Evolutionary conservation across 257 asterid genomes (phyloP).

Genomic region (Linaria vulgaris): DNA sequence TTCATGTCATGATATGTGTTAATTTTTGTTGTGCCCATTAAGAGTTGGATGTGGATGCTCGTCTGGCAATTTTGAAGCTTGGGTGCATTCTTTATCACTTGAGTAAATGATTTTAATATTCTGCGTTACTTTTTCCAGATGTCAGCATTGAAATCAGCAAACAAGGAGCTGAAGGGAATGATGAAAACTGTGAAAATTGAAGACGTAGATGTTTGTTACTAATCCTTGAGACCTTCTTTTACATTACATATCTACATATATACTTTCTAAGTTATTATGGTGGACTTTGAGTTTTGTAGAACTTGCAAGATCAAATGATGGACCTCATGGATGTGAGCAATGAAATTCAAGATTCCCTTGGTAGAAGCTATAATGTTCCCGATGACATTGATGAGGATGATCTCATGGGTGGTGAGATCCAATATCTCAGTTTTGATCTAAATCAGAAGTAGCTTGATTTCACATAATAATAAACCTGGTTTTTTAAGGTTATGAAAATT

Average conservation of each 20-base stretch:
- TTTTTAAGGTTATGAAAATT: too few relatives aligned
- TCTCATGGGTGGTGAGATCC: constrained; percentile 83
- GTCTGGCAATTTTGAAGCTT: constrained; percentile 24
- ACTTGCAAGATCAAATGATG: constrained; percentile 97
- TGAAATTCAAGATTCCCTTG: constrained; percentile 96
- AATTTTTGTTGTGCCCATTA: constrained; percentile 22
- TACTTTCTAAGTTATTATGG: constrained; percentile 11
- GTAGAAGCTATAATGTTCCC: constrained; percentile 92
- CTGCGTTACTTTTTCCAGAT: constrained; percentile 50
- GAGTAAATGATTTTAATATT: constrained; percentile 12
- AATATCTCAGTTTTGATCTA: constrained; percentile 4
- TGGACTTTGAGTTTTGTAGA: constrained; percentile 43
- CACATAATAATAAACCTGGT: too few relatives aligned
- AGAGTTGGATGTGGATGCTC: constrained; percentile 30
- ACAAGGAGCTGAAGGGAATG: constrained; percentile 97
- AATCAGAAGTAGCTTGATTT: not conserved
- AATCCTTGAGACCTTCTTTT: constrained; percentile 19
- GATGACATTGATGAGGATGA: constrained; percentile 98
- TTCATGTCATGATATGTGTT: constrained; percentile 25
- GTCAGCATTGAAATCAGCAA: constrained; percentile 94
- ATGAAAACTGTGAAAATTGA: constrained; percentile 99
- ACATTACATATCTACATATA: too few relatives aligned
- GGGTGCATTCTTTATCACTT: constrained; percentile 21
- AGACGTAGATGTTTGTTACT: constrained; percentile 82
- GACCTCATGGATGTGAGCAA: constrained; percentile 97